Evolutionary conservation across 2,329 filamentous ascomycete species (phyloP).

Genomic region (Botrytis deweyae): DNA sequence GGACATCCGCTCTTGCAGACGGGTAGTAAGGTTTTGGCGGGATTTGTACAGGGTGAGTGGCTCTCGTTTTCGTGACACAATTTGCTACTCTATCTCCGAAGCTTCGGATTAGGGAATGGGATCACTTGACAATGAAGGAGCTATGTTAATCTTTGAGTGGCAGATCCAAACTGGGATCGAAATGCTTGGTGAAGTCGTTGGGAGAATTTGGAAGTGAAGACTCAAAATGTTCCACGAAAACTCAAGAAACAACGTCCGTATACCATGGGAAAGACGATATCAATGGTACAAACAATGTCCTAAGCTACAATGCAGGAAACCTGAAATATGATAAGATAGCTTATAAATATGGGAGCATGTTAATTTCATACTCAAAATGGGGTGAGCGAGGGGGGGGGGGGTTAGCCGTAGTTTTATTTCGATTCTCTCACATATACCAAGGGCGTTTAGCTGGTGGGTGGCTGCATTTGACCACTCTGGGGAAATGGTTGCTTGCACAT

Average conservation of each 20-base stretch:
- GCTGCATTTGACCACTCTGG: background rate
- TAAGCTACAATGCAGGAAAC: slow-evolving; percentile 9
- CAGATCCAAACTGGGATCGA: slow-evolving; percentile 86
- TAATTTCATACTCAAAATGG: slow-evolving; percentile 2
- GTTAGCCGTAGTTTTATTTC: slow-evolving; percentile 5
- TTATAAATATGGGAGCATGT: slow-evolving; percentile 3
- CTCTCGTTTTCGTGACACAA: background rate
- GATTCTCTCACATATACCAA: slow-evolving; percentile 19
- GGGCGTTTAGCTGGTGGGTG: slow-evolving; percentile 17
- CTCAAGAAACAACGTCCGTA: slow-evolving; percentile 45
- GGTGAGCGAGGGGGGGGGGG: background rate
- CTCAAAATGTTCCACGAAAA: slow-evolving; percentile 43
- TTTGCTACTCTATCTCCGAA: background rate
- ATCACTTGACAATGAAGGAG: background rate
- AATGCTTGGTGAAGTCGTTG: slow-evolving; percentile 70
- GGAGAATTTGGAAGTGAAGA: slow-evolving; percentile 25
- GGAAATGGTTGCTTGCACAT: background rate
- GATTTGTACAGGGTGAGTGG: slow-evolving; percentile 87
- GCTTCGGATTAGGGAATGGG: background rate
- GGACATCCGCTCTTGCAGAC: slow-evolving; percentile 96
- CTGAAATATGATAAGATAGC: background rate
- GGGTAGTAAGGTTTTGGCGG: slow-evolving; percentile 91
- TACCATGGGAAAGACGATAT: slow-evolving; percentile 23
- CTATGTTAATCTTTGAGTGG: slow-evolving; percentile 14
- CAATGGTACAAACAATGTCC: slow-evolving; percentile 15